Percentiles rank a stretch among this genome's conserved stretches.
phyloP scores from a whole-genome alignment of 495 filamentous ascomycete species.

The Stereocaulon alpinum region DNA sequence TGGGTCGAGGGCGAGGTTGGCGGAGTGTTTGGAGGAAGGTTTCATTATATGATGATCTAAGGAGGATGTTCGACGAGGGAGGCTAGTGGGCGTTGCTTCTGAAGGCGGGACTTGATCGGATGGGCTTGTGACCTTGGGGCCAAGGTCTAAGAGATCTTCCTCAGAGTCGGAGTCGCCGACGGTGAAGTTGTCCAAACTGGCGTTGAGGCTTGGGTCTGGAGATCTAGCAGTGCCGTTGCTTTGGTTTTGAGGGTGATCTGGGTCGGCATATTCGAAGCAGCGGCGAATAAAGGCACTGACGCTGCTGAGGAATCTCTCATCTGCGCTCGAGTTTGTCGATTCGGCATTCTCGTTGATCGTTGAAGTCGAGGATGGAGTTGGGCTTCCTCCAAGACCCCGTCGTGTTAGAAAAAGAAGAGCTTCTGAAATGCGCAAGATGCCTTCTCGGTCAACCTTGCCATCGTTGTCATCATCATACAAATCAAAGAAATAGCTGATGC shows the following conservation, averaged over 20 bases:
- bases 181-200: conserved; percentile 52
- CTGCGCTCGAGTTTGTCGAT: conserved; percentile 35
- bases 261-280: conserved; percentile 97
- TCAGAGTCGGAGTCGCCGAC: conserved; percentile 70
- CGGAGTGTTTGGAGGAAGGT: conserved; percentile 30
- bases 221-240: conserved; percentile 19
- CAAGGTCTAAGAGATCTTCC: conserved; percentile 58
- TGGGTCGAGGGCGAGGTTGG: conserved; percentile 86
- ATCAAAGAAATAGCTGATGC: conserved; percentile 94
- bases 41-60: conserved; percentile 17
- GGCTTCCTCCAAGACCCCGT: conserved; percentile 65
- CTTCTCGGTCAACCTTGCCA: conserved; percentile 91
- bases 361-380: conserved; percentile 38
- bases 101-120: conserved; percentile 12
- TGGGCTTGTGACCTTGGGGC: conserved; percentile 23
- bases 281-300: conserved; percentile 90
- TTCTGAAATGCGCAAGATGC: conserved; percentile 90
- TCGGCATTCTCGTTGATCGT: conserved; percentile 27
- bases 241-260: conserved; percentile 61
- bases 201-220: conserved; percentile 23
- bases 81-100: conserved; percentile 3
- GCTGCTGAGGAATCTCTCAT: conserved; percentile 79
- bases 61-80: conserved; percentile 15
- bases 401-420: conserved; percentile 86
- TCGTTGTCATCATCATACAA: conserved; percentile 89